Evolutionary conservation across 2,329 filamentous ascomycete species (phyloP), one percentile per base, ranked within the genome.

Genomic region (Penicillium sclerotigenum): DNA sequence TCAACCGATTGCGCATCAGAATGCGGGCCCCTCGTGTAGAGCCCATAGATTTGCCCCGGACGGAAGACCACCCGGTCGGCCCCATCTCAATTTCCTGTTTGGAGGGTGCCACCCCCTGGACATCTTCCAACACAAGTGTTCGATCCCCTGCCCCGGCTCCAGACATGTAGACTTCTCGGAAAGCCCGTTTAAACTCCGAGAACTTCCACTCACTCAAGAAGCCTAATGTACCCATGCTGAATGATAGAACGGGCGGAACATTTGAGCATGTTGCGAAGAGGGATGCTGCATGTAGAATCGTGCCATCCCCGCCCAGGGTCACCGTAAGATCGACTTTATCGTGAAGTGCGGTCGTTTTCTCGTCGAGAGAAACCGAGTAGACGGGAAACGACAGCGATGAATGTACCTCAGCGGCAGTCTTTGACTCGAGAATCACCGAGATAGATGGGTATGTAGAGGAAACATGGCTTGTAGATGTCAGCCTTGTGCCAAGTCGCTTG

Each of bases 131-230:
- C 24, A 73, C 63, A 13, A 68, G 57, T 6, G 73, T 75, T 11
- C 79, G 75, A 59, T 80, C 77, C 13, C 80, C 77, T 29, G 75
- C 77, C 24, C 75, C 73, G 24, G 85, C 82, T 3, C 86, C 87
- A 38, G 85, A 87, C 89, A 96, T 95, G 76, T 95, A 97, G 51
- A 94, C 90, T 70, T 97, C 90, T 47, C 91, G 81, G 77, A 95
- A 96, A 0, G 94, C 94, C 47, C 90, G 83, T 75, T 96, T 96
- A 77, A 95, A 90, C 67, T 97, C 92, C 7, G 81, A 81, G 71
- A 97, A 97, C 67, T 94, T 95, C 92, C 93, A 99, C 74, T 97
- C 93, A 16, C 93, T 92, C 8, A 99, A 77, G 64, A 99, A 99
- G 0, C 94, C 94, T 0, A 99, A 79, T 0, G 93, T 95, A 6